Conservation (phyloP, 148 eudicot genomes). For the Rheum nobile region DNA sequence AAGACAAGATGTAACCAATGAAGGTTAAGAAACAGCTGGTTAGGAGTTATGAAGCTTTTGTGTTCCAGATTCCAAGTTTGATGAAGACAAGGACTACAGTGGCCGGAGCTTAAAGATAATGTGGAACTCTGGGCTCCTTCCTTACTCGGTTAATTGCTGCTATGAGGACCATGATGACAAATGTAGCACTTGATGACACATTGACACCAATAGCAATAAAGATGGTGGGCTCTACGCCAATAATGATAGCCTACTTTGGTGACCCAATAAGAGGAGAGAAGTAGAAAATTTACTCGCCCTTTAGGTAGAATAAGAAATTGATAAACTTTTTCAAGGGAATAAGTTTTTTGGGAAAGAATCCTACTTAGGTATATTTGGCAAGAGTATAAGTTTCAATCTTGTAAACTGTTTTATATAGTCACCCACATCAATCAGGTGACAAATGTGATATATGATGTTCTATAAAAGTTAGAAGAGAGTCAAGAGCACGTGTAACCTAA, state of each 20-base stretch:
- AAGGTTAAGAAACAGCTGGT: background rate
- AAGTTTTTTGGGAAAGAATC: background rate
- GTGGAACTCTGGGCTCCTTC: background rate
- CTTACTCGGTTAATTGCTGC: too few species aligned
- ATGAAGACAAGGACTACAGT: background rate
- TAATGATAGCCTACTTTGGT: background rate
- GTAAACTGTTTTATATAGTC: background rate
- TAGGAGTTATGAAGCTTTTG: background rate
- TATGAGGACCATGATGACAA: too few species aligned
- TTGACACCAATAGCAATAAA: background rate
- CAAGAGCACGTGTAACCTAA: background rate
- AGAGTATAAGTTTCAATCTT: background rate
- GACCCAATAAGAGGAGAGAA: background rate
- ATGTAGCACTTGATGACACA: too few species aligned
- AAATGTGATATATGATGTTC: background rate
- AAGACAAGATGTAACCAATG: background rate
- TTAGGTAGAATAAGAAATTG: background rate
- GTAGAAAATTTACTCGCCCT: background rate
- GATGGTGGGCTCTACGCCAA: background rate
- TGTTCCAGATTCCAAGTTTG: background rate
- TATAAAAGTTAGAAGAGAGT: background rate
- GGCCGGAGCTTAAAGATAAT: background rate
- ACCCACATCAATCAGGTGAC: background rate
- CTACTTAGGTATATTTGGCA: background rate
- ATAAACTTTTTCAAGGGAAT: background rate